A percentile compares a stretch with the other conserved stretches of the same genome.
Evolutionary conservation across 495 filamentous ascomycete species (phyloP).

Genomic region (Aspergillus funiculosus): DNA sequence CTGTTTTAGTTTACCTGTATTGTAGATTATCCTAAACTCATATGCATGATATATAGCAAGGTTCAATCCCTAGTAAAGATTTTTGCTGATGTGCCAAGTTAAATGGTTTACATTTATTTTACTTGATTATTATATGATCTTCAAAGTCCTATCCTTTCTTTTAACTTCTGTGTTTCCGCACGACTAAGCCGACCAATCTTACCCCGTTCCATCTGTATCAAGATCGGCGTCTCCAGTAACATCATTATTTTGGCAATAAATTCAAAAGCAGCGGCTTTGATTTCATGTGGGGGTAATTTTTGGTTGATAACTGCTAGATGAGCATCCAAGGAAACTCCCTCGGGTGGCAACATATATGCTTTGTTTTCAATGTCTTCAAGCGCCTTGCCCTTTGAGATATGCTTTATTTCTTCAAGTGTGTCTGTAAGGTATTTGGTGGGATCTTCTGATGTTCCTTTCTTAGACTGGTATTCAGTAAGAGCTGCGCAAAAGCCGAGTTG

Average conservation of each 20-base stretch:
- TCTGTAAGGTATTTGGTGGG: no score
- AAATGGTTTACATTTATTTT: no score
- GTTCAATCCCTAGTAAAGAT: background rate
- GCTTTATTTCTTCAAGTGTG: no score
- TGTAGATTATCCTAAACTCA: slow-evolving; percentile 35
- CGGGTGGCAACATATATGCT: no score
- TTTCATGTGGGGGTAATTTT: slow-evolving; percentile 15
- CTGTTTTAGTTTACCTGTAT: slow-evolving; percentile 7
- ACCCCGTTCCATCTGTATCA: slow-evolving; percentile 44
- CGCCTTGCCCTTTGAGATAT: no score
- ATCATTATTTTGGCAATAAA: slow-evolving; percentile 35
- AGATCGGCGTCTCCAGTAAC: slow-evolving; percentile 33
- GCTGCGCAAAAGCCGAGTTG: slow-evolving; percentile 48
- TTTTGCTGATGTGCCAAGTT: background rate
- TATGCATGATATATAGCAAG: slow-evolving; percentile 14
- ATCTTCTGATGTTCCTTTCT: no score
- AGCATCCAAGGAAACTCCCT: no score
- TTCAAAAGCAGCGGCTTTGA: slow-evolving; percentile 23
- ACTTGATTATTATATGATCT: no score
- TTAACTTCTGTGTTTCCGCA: slow-evolving; percentile 32
- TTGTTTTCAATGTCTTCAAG: no score
- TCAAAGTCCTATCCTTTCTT: slow-evolving; percentile 27
- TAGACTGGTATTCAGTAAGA: slow-evolving; percentile 37
- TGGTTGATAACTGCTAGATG: slow-evolving; percentile 7
- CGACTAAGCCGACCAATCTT: slow-evolving; percentile 29